These are phyloP conservation scores for Aspergillus vadensis DNA, from an alignment of 2,329 filamentous ascomycete genomes.

Conservation along the genomic window DNA sequence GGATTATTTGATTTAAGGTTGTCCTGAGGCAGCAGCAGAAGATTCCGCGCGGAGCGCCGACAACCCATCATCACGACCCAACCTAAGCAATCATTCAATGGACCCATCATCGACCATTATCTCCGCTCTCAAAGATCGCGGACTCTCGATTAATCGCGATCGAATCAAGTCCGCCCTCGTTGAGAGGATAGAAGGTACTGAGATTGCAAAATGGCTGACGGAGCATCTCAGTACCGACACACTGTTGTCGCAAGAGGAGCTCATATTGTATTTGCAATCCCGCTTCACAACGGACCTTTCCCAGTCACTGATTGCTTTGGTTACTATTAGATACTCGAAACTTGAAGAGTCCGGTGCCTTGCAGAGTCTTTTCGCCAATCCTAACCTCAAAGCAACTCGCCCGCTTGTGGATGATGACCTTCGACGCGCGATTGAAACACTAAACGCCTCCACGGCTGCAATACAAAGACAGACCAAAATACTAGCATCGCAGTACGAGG, in stretches of 20 bases:
- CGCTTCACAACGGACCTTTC: no score
- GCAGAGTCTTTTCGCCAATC: constrained; percentile 29
- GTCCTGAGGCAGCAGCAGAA: neutral
- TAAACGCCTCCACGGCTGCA: constrained; percentile 40
- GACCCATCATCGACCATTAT: constrained; percentile 26
- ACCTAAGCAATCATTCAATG: constrained; percentile 16
- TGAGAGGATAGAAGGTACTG: constrained; percentile 18
- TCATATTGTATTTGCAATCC: constrained; percentile 33
- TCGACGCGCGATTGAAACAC: constrained; percentile 35
- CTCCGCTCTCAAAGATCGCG: constrained; percentile 33
- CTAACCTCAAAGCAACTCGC: constrained; percentile 34
- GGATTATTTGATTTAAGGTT: neutral
- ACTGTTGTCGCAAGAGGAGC: constrained; percentile 44
- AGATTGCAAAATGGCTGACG: constrained; percentile 35
- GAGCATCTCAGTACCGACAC: constrained; percentile 37
- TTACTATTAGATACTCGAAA: constrained; percentile 33
- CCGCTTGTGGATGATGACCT: constrained; percentile 45
- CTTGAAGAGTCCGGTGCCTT: constrained; percentile 37
- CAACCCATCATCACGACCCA: constrained; percentile 5
- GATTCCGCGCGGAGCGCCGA: constrained; percentile 1
- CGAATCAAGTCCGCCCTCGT: constrained; percentile 32
- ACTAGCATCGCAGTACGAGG: constrained; percentile 36
- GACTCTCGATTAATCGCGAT: constrained; percentile 31
- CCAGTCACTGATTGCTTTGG: neutral
- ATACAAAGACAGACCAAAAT: constrained; percentile 38